phyloP scores from a whole-genome alignment of 306 rosid genomes.

The Fagus crenata region DNA sequence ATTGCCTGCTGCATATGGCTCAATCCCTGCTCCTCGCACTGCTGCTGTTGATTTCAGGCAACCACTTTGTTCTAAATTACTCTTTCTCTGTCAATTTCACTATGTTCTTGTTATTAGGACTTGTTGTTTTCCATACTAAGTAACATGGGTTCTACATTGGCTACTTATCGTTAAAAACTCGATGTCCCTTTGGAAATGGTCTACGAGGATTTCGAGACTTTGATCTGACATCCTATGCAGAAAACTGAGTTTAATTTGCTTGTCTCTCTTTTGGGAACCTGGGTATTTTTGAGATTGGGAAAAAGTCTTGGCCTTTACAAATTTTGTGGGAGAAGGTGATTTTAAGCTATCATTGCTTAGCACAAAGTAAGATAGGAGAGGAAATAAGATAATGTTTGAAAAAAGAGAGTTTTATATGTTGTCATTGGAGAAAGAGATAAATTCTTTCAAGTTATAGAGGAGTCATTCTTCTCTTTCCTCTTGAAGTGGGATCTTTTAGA shows the following conservation, averaged over 20 bases:
- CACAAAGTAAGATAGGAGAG: background rate
- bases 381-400: background rate
- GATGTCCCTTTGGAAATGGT: background rate
- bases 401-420: background rate
- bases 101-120: background rate
- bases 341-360: background rate
- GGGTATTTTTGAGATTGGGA: background rate
- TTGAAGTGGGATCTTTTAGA: background rate
- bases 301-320: background rate
- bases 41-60: constrained; percentile 72
- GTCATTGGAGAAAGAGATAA: background rate
- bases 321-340: background rate
- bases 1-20: constrained; percentile 34
- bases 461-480: background rate
- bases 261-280: background rate
- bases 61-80: background rate
- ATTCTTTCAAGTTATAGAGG: background rate
- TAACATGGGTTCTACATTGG: background rate
- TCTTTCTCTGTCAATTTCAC: background rate
- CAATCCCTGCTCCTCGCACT: constrained; percentile 32
- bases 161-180: background rate
- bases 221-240: background rate
- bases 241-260: background rate
- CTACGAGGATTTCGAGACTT: constrained; percentile 1
- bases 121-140: background rate